A percentile compares a stretch with the other conserved stretches of the same genome.
phyloP scores from a whole-genome alignment of 208 protist genomes.

The Trypanosoma vivax region DNA sequence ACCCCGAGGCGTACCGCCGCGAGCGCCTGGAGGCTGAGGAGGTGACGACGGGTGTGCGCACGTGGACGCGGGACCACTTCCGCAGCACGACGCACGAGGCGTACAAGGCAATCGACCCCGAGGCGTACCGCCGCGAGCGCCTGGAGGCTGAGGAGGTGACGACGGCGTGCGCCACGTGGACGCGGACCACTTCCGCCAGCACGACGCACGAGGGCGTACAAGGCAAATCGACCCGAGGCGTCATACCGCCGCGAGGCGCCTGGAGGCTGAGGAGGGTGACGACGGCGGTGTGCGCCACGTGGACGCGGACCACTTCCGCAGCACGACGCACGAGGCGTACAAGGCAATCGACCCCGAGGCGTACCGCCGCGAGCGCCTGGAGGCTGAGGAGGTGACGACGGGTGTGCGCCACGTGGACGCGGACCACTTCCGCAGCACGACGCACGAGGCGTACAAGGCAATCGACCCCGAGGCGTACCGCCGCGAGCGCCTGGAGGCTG shows the following conservation, averaged over 20 bases:
- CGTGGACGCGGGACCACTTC: conserved; percentile 25
- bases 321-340: conserved; percentile 14
- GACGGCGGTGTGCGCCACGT: conserved; percentile 3
- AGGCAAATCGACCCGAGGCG: neutral
- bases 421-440: conserved; percentile 5
- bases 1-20: conserved; percentile 31
- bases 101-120: conserved; percentile 7
- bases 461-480: conserved; percentile 1
- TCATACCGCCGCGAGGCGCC: conserved; percentile 1
- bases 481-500: neutral
- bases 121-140: neutral
- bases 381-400: neutral
- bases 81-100: conserved; percentile 5
- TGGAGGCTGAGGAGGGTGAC: neutral
- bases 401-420: conserved; percentile 3
- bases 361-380: conserved; percentile 9
- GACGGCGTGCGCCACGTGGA: conserved; percentile 8
- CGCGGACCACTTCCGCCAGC: conserved; percentile 14
- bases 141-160: neutral
- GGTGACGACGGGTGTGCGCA: neutral
- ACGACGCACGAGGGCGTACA: conserved; percentile 12
- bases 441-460: conserved; percentile 11
- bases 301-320: conserved; percentile 15
- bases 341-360: conserved; percentile 4
- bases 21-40: neutral